phyloP scores from a whole-genome alignment of 73 alveolate species.

The Stentor roeselii region DNA sequence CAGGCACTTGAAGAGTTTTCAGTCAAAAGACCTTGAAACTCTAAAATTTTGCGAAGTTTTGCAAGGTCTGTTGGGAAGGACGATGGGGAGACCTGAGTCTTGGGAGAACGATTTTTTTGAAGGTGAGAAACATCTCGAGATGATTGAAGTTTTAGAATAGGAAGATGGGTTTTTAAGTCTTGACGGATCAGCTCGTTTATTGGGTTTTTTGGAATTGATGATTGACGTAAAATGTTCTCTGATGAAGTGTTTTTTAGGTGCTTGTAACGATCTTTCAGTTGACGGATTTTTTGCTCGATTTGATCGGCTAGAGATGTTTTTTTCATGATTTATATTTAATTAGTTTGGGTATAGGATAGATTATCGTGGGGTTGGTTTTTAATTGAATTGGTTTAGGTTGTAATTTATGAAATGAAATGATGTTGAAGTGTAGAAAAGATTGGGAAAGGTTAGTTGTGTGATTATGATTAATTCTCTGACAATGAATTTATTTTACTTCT shows the following conservation, averaged over 20 bases:
- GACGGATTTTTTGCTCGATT: neutral
- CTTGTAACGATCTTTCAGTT: neutral
- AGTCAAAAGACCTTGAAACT: neutral
- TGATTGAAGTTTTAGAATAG: neutral
- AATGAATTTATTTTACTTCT: too few relatives aligned
- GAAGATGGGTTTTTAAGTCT: neutral
- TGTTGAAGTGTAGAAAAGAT: too few relatives aligned
- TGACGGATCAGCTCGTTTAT: neutral
- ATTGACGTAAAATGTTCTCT: neutral
- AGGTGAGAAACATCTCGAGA: slow-evolving; percentile 2
- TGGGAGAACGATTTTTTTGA: neutral
- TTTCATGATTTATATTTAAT: too few relatives aligned
- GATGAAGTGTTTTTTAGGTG: neutral
- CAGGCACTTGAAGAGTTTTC: neutral
- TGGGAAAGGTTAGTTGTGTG: too few relatives aligned
- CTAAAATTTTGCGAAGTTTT: neutral
- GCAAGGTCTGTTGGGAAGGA: neutral
- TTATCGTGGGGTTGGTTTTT: too few relatives aligned
- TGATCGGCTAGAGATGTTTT: neutral
- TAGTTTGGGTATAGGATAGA: too few relatives aligned
- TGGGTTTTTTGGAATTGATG: neutral
- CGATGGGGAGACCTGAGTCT: neutral
- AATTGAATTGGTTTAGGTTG: too few relatives aligned
- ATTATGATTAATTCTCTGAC: too few relatives aligned
- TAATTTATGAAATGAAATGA: too few relatives aligned